Evolutionary conservation across 2,329 filamentous ascomycete species (phyloP).

Genomic region (Ustulina deusta): DNA sequence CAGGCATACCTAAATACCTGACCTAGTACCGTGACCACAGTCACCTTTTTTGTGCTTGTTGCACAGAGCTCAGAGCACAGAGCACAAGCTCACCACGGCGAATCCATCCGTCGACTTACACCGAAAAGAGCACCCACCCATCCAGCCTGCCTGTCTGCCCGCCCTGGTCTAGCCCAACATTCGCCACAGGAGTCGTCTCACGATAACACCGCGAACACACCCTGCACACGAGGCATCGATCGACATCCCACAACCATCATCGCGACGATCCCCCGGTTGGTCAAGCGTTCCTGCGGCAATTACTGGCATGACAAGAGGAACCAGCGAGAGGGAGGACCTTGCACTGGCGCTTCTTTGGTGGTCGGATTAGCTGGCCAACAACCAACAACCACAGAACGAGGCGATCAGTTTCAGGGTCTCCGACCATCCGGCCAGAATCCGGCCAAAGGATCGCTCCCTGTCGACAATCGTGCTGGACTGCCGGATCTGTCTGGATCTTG

Average conservation of each 20-base stretch:
- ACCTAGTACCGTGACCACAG: constrained; percentile 11
- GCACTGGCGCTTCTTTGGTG: constrained; percentile 27
- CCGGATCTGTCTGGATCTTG: constrained; percentile 30
- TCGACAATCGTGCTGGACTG: constrained; percentile 18
- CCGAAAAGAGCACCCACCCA: constrained; percentile 20
- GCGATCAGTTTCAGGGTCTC: constrained; percentile 39
- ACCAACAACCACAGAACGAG: constrained; percentile 30
- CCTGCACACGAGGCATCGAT: constrained; percentile 24
- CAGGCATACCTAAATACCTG: constrained; percentile 13
- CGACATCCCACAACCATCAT: constrained; percentile 13
- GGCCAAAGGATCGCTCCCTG: constrained; percentile 7
- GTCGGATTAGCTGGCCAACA: constrained; percentile 19
- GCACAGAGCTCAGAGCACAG: constrained; percentile 12
- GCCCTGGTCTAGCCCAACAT: constrained; percentile 27
- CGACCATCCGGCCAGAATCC: constrained; percentile 24
- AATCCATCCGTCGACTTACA: constrained; percentile 32
- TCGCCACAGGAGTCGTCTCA: constrained; percentile 36
- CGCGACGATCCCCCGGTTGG: constrained; percentile 21
- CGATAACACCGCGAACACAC: constrained; percentile 23
- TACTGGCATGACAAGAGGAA: constrained; percentile 38
- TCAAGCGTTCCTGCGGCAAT: constrained; percentile 32
- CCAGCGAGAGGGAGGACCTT: constrained; percentile 35
- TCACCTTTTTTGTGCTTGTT: constrained; percentile 8
- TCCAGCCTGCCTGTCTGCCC: background rate
- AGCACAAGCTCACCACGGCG: constrained; percentile 7